Base-by-base conservation (phyloP, 805 yeast species). In the Sugiyamaella smithiae region DNA sequence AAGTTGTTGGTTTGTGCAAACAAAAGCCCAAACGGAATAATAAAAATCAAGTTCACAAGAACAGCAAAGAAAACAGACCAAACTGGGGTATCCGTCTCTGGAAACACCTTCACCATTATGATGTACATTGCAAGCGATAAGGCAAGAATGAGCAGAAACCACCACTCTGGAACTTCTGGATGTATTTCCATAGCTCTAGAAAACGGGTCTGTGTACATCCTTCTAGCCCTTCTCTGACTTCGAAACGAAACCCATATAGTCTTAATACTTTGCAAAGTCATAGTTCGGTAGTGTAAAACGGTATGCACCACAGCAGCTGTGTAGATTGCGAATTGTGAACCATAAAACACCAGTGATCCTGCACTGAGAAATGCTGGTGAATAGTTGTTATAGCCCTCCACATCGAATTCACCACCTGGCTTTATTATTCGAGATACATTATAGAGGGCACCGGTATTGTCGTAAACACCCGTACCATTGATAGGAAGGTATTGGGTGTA, bases 281-380 rank as follows among this genome's bases (percentile, higher is more conserved):
- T 25, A 26, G 26, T 43, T 42, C 50, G 53, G 25, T 40, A 51
- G 9, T 35, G 38, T 12, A 63, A 32, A 14, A 57, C 37, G 19
- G 59, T 45, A 58, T 78, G 78, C 0, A 75, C 60, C 16, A 81
- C 72, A 17, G 79, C 71, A 57, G 80, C 74, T 4, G 86, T 84
- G 56, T 78, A 80, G 42, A 77, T 62, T 28, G 77, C 75, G 61
- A 80, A 80, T 56, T 69, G 73, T 0, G 82, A 75, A 19, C 85
- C 85, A 58, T 81, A 81, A 17, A 71, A 60, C 6, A 55, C 52
- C 44, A 54, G 46, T 26, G 50, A 42, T n/a, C 57, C 85, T 4
- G 88, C 86, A 25, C 79, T 61, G 59, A 80, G 80, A 63, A 75
- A 82, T 5, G 88, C 88, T 5, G 86, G 85, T 1, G 88, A 82